Conservation (phyloP, 2,329 filamentous ascomycete species). For the Fusarium sp. region DNA sequence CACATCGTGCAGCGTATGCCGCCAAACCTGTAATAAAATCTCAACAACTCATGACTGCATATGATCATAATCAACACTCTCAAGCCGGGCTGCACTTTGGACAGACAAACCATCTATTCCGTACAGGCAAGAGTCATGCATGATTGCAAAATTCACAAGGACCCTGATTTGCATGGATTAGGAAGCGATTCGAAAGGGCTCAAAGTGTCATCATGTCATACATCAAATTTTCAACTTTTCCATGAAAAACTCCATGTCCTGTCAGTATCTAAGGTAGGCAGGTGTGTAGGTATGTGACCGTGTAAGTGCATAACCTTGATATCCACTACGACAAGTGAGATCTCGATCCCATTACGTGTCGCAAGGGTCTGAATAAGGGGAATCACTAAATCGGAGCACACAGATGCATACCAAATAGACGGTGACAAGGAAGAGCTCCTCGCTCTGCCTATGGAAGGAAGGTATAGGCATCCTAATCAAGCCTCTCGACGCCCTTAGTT, state of each 20-base stretch:
- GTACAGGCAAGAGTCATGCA: not conserved
- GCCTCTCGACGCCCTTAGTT: not conserved
- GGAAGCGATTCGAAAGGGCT: not conserved
- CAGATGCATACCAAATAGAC: not conserved
- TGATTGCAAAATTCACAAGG: not conserved
- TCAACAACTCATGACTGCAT: not conserved
- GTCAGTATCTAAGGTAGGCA: not conserved
- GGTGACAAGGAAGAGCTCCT: constrained; percentile 12
- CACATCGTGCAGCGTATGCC: not conserved
- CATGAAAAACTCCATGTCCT: constrained; percentile 24
- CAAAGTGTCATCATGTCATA: not conserved
- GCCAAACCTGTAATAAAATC: not conserved
- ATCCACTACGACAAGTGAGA: constrained; percentile 9
- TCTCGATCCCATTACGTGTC: constrained; percentile 27
- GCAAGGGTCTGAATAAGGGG: constrained; percentile 12
- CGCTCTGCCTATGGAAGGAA: not conserved
- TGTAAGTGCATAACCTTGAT: constrained; percentile 24
- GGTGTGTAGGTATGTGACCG: not conserved
- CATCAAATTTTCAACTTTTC: constrained; percentile 19
- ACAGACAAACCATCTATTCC: not conserved
- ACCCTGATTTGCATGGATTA: constrained; percentile 19
- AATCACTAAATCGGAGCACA: not conserved
- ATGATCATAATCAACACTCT: not conserved
- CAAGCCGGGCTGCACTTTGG: not conserved
- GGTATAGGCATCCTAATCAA: not conserved